A percentile compares a stretch with the other conserved stretches of the same genome.
These are phyloP conservation scores for Hyphopichia homilentoma DNA, from an alignment of 805 yeast species.

Conservation along the genomic window DNA sequence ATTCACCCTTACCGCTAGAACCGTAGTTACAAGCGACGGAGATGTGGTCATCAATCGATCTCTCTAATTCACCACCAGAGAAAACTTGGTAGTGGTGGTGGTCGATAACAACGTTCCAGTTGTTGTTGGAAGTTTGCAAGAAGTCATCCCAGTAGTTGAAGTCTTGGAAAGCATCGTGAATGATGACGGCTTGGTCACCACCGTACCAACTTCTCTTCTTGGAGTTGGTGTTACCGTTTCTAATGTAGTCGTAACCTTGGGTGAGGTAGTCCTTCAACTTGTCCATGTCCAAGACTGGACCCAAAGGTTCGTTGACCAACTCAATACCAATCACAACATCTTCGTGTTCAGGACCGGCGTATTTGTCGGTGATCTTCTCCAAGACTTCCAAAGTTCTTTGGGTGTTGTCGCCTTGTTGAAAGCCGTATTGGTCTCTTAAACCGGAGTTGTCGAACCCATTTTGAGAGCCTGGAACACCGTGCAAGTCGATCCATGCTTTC, in stretches of 20 bases:
- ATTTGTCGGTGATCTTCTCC: slow-evolving; percentile 52
- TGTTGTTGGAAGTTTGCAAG: slow-evolving; percentile 32
- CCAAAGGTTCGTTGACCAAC: slow-evolving; percentile 86
- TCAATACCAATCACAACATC: slow-evolving; percentile 84
- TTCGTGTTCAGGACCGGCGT: slow-evolving; percentile 55
- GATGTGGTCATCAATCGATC: slow-evolving; percentile 61
- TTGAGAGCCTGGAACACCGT: slow-evolving; percentile 96
- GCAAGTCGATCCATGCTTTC: slow-evolving; percentile 87
- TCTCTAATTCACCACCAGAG: slow-evolving; percentile 54
- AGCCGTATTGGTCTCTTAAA: slow-evolving; percentile 55
- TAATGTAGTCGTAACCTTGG: slow-evolving; percentile 61
- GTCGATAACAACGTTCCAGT: slow-evolving; percentile 73
- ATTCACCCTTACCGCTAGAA: slow-evolving; percentile 37
- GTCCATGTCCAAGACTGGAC: slow-evolving; percentile 58
- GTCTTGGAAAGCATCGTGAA: slow-evolving; percentile 80
- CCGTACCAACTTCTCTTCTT: too few relatives aligned
- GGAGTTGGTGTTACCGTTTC: slow-evolving; percentile 43
- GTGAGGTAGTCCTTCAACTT: slow-evolving; percentile 56
- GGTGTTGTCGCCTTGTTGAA: slow-evolving; percentile 54
- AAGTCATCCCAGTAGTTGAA: slow-evolving; percentile 61
- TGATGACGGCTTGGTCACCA: slow-evolving; percentile 51
- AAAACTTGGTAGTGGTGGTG: slow-evolving; percentile 93
- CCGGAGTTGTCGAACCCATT: slow-evolving; percentile 97
- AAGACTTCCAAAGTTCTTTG: slow-evolving; percentile 55
- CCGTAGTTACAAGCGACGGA: slow-evolving; percentile 30